Evolutionary conservation across 75 land plant species (phyloP).

Genomic region (Cunninghamia lanceolata): DNA sequence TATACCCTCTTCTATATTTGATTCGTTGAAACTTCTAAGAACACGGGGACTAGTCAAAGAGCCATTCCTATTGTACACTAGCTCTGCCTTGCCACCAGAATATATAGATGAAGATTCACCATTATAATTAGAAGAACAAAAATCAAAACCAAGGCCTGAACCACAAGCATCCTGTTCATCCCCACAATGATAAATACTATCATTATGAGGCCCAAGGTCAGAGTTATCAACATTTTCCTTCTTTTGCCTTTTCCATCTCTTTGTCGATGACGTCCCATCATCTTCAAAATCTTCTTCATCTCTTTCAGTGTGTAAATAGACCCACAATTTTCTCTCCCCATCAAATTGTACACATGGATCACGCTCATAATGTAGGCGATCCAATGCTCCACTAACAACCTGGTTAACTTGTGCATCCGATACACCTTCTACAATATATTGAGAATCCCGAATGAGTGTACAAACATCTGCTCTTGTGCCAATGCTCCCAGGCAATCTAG

Average conservation of each 20-base stretch:
- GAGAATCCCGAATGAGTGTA: slow-evolving; percentile 84
- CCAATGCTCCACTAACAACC: slow-evolving; percentile 89
- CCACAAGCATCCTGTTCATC: slow-evolving; percentile 39
- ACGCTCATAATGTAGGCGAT: slow-evolving; percentile 83
- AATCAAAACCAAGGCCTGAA: slow-evolving; percentile 44
- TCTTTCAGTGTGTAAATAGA: slow-evolving; percentile 91
- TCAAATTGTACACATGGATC: slow-evolving; percentile 90
- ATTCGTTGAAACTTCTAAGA: slow-evolving; percentile 29
- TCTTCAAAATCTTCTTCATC: slow-evolving; percentile 99
- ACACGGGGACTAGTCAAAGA: slow-evolving; percentile 40
- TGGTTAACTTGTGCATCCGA: slow-evolving; percentile 88
- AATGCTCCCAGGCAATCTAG: slow-evolving; percentile 83
- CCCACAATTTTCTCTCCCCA: slow-evolving; percentile 94
- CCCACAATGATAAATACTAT: slow-evolving; percentile 37
- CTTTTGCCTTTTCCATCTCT: slow-evolving; percentile 93
- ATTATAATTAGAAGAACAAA: slow-evolving; percentile 44
- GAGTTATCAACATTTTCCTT: slow-evolving; percentile 61
- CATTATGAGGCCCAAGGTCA: slow-evolving; percentile 33
- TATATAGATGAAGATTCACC: slow-evolving; percentile 44
- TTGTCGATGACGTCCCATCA: slow-evolving; percentile 99
- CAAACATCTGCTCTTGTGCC: slow-evolving; percentile 96
- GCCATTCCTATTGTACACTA: slow-evolving; percentile 36
- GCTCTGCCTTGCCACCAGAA: slow-evolving; percentile 46
- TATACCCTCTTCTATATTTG: slow-evolving; percentile 34
- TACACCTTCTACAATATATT: slow-evolving; percentile 84